Conservation (phyloP, 1,284 basidiomycete genomes). For the Blastosporella zonata region DNA sequence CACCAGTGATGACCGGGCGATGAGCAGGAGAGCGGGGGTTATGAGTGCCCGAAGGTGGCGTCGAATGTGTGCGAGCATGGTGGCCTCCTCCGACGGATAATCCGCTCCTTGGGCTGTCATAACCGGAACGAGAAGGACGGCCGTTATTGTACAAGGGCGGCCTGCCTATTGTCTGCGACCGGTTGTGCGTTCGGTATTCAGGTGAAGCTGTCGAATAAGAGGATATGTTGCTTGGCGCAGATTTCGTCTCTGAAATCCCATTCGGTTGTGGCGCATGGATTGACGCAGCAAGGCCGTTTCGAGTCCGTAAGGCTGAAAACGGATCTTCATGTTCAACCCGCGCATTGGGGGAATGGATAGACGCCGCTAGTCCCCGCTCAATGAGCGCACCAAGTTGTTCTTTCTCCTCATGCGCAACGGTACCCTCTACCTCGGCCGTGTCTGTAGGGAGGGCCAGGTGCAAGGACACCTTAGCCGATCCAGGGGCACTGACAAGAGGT, state of each 20-base stretch:
- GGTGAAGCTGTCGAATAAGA: conserved; percentile 24
- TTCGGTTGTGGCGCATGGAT: conserved; percentile 45
- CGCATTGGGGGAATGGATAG: conserved; percentile 19
- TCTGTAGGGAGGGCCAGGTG: conserved; percentile 52
- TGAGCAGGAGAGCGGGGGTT: conserved; percentile 38
- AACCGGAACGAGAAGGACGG: conserved; percentile 31
- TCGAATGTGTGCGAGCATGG: conserved; percentile 35
- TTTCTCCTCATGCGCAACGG: not conserved
- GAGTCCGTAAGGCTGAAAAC: conserved; percentile 13
- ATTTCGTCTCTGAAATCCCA: conserved; percentile 26
- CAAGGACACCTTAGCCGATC: conserved; percentile 24
- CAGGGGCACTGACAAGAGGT: conserved; percentile 13
- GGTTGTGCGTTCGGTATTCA: conserved; percentile 38
- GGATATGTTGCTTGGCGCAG: conserved; percentile 33
- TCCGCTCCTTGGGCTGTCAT: conserved; percentile 13
- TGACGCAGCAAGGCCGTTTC: conserved; percentile 35
- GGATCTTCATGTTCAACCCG: conserved; percentile 15
- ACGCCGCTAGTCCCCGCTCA: conserved; percentile 14
- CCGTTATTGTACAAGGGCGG: conserved; percentile 25
- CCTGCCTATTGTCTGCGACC: conserved; percentile 53
- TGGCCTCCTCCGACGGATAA: conserved; percentile 4
- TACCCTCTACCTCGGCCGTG: conserved; percentile 22
- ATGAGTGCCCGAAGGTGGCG: conserved; percentile 44
- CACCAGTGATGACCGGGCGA: conserved; percentile 67
- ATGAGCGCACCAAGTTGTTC: not conserved